Conservation (phyloP, 305 asterid genomes). For the Nicotiana rustica region DNA sequence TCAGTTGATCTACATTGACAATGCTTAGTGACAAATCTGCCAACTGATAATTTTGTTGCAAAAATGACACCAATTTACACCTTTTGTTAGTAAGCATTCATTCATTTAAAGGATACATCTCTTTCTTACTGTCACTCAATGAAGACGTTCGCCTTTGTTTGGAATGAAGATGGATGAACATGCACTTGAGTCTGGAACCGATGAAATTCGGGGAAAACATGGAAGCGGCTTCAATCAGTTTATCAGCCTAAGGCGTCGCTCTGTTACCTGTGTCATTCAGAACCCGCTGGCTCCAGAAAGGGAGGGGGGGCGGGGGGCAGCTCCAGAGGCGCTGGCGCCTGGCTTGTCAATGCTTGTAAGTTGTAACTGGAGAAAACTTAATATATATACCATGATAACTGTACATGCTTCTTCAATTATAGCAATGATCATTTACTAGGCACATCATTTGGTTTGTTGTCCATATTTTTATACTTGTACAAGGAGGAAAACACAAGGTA, state of each 20-base stretch:
- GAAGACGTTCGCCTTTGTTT: no score
- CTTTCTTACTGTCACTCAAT: no score
- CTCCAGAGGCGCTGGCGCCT: no score
- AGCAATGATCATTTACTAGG: constrained; percentile 26
- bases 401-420: not conserved
- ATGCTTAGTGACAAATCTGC: not conserved
- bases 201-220: no score
- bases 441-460: constrained; percentile 37
- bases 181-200: no score
- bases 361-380: not conserved
- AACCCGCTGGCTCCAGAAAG: no score
- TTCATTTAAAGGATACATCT: not conserved
- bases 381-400: not conserved
- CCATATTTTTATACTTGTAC: constrained; percentile 54
- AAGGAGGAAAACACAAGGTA: constrained; percentile 57
- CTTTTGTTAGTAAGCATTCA: not conserved
- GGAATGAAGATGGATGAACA: no score
- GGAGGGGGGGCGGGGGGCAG: no score
- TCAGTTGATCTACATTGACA: not conserved
- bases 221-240: no score
- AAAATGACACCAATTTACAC: not conserved
- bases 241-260: no score
- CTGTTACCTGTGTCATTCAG: no score
- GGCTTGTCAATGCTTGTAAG: not conserved
- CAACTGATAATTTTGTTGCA: not conserved